Base-by-base conservation (phyloP, 768 basidiomycete genomes). In the Calocybe gangraenosa region DNA sequence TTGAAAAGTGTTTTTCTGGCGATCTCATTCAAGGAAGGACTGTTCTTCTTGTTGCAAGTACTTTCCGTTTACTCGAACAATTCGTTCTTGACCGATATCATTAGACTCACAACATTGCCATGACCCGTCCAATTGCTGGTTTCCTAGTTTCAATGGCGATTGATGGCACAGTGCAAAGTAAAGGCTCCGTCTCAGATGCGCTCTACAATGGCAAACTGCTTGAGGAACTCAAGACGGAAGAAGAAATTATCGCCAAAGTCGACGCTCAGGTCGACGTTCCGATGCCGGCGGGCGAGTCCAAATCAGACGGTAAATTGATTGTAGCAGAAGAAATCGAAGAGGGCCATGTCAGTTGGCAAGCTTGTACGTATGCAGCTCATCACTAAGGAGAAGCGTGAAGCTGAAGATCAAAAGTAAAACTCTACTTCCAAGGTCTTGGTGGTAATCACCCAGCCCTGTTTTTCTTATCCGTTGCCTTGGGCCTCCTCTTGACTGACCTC, bases 11-110 rank as follows among this genome's bases (percentile, higher is more conserved):
- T 55, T 69, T 98, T 17, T 72, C 76, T 51, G 92, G 94, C 7
- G 82, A 87, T 37, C 67, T 96, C 33, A 73, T 92, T 59, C 63
- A 68, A n/a, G 82, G 79, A 14, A 75, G 93, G 37, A 96, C 94
- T 0, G 68, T 95, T 39, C 73, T 97, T 36, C 73, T 98, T 18
- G 92, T 96, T 37, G 79, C 79, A 50, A 44, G 73, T 61, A 3
- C 6, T 22, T 13, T 23, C 30, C 33, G 7, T 25, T 43, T 11
- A 20, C 35, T 17, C 4, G 13, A 47, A n/a, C 19, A 7, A 17
- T 33, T 23, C 30, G 15, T 28, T 42, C 39, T 37, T 40, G 10
- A 17, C 13, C 18, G 21, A 40, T 14, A 17, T 14, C n/a, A 8
- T 13, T 41, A 75, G 75, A 74, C 73, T 1, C 73, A 75, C 51